Percentiles rank a stretch among this genome's conserved stretches.
phyloP scores from a whole-genome alignment of 2,329 filamentous ascomycete genomes.

The Chaetoscypha palmicola region DNA sequence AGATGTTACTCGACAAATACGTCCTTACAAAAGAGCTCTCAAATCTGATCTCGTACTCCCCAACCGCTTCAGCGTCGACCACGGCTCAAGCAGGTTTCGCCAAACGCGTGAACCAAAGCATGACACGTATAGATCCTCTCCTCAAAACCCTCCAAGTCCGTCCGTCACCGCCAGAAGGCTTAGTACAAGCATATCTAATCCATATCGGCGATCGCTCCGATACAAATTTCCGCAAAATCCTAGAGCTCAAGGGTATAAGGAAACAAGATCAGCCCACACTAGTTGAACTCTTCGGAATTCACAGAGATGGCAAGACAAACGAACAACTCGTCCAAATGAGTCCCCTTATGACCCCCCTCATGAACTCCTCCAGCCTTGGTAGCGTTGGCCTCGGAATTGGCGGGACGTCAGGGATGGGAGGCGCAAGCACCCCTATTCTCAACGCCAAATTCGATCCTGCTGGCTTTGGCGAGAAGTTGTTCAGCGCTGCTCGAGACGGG shows the following conservation, averaged over 20 bases:
- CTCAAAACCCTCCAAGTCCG: slow-evolving; percentile 96
- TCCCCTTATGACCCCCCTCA: slow-evolving; percentile 62
- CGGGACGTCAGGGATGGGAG: slow-evolving; percentile 36
- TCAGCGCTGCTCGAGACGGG: slow-evolving; percentile 80
- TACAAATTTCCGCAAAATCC: slow-evolving; percentile 89
- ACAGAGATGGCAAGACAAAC: slow-evolving; percentile 66
- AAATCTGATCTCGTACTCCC: slow-evolving; percentile 57
- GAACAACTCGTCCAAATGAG: slow-evolving; percentile 66
- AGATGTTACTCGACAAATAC: slow-evolving; percentile 96
- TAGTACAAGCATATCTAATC: slow-evolving; percentile 95
- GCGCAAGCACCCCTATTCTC: slow-evolving; percentile 33
- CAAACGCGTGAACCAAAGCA: slow-evolving; percentile 77
- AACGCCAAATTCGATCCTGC: slow-evolving; percentile 69
- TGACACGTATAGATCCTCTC: slow-evolving; percentile 82
- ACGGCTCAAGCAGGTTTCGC: slow-evolving; percentile 54
- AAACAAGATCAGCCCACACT: slow-evolving; percentile 77
- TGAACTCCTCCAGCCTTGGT: slow-evolving; percentile 40
- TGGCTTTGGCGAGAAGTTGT: slow-evolving; percentile 76
- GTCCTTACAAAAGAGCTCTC: slow-evolving; percentile 74
- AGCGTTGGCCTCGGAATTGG: slow-evolving; percentile 40
- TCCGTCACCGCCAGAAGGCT: slow-evolving; percentile 80
- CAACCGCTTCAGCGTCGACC: slow-evolving; percentile 19
- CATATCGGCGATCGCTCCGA: slow-evolving; percentile 93
- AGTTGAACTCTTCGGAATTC: slow-evolving; percentile 74
- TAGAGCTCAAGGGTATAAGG: slow-evolving; percentile 89